phyloP scores from a whole-genome alignment of 1,284 basidiomycete species.

The Agroathelia rolfsii region DNA sequence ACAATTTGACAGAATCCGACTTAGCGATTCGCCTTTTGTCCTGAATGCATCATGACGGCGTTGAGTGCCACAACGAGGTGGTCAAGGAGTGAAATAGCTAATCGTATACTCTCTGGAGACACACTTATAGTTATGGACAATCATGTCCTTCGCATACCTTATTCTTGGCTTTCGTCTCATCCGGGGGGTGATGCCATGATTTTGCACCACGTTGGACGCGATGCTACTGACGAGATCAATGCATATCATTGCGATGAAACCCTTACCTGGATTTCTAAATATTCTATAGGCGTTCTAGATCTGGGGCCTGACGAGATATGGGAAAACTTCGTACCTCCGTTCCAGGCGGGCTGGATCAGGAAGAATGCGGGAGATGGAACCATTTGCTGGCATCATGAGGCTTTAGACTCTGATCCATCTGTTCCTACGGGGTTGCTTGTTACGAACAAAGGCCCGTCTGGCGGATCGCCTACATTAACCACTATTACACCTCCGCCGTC shows the following conservation, averaged over 20 bases:
- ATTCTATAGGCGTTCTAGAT: conserved; percentile 74
- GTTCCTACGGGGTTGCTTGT: conserved; percentile 56
- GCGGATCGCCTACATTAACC: conserved; percentile 38
- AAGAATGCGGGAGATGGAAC: conserved; percentile 33
- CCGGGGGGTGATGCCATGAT: conserved; percentile 88
- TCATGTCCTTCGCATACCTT: conserved; percentile 75
- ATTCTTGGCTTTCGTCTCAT: conserved; percentile 76
- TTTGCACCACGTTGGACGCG: conserved; percentile 92
- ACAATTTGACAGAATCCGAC: too few relatives aligned
- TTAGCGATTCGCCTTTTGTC: too few relatives aligned
- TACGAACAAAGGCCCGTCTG: conserved; percentile 28
- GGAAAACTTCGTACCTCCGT: conserved; percentile 81
- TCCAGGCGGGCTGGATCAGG: conserved; percentile 76
- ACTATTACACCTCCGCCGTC: conserved; percentile 45
- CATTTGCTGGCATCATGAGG: conserved; percentile 53
- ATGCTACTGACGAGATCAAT: conserved; percentile 90
- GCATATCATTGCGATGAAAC: conserved; percentile 81
- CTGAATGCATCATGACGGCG: too few relatives aligned
- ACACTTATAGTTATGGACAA: conserved; percentile 73
- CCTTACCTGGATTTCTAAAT: conserved; percentile 55
- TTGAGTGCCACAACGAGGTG: too few relatives aligned
- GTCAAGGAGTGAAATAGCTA: conserved; percentile 52
- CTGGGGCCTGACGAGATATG: conserved; percentile 50
- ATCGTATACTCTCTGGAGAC: conserved; percentile 69
- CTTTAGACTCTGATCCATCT: conserved; percentile 26